phyloP scores from a whole-genome alignment of 2,329 filamentous ascomycete species.

The Fusarium multiceps region DNA sequence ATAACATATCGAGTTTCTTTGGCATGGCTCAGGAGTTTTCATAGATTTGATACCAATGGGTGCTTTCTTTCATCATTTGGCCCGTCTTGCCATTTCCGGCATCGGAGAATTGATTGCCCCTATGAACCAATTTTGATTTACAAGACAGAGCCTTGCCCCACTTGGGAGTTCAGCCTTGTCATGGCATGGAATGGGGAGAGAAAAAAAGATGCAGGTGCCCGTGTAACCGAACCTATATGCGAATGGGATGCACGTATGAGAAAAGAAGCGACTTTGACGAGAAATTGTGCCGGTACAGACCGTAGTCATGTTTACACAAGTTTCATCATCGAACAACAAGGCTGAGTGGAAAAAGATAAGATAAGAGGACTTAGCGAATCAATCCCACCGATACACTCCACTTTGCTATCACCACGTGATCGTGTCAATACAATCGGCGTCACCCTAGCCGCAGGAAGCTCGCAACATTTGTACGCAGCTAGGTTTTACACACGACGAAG shows the following conservation, averaged over 20 bases:
- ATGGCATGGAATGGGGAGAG: too few species aligned
- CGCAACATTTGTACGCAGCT: conserved; percentile 52
- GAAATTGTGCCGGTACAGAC: neutral
- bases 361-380: conserved; percentile 20
- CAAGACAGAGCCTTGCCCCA: conserved; percentile 14
- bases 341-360: conserved; percentile 28
- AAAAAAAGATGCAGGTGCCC: neutral
- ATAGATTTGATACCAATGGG: neutral
- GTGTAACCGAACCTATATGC: neutral
- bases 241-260: neutral
- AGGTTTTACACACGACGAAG: conserved; percentile 40
- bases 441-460: conserved; percentile 51
- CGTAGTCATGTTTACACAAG: neutral
- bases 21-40: neutral
- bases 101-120: conserved; percentile 34
- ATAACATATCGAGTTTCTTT: neutral
- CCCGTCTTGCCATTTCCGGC: conserved; percentile 16
- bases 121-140: conserved; percentile 40
- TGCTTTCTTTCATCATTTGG: neutral
- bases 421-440: conserved; percentile 50
- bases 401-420: conserved; percentile 51
- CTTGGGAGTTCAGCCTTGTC: neutral
- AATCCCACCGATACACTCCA: neutral
- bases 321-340: conserved; percentile 31
- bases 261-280: neutral